Evolutionary conservation across 495 filamentous ascomycete species (phyloP).

Genomic region (Astrothelium subdiscretum): DNA sequence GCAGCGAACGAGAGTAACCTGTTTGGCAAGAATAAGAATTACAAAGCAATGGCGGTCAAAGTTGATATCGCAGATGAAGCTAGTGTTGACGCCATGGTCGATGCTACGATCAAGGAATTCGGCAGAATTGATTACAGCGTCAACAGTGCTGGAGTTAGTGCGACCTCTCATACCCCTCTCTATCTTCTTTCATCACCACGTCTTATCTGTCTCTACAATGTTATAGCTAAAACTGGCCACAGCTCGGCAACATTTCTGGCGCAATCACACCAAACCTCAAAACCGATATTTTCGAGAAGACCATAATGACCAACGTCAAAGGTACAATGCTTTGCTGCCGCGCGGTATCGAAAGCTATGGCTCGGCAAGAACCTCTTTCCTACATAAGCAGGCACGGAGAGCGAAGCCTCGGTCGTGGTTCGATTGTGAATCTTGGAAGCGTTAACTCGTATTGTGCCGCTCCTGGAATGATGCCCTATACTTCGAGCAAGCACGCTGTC

Average conservation of each 20-base stretch:
- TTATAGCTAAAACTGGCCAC: background rate
- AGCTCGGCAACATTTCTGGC: background rate
- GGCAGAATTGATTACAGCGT: slow-evolving; percentile 11
- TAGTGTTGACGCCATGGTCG: slow-evolving; percentile 5
- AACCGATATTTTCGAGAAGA: slow-evolving; percentile 6
- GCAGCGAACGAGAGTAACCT: slow-evolving; percentile 9
- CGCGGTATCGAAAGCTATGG: slow-evolving; percentile 8
- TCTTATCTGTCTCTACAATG: slow-evolving; percentile 7
- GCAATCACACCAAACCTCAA: background rate
- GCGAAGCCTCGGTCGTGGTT: slow-evolving; percentile 21
- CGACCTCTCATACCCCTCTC: background rate
- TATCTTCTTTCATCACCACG: background rate
- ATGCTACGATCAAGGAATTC: slow-evolving; percentile 3
- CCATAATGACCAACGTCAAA: slow-evolving; percentile 5
- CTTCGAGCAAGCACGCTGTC: slow-evolving; percentile 38
- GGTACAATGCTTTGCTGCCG: slow-evolving; percentile 9
- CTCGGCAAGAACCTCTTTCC: background rate
- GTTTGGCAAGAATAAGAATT: background rate
- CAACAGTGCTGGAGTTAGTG: slow-evolving; percentile 11
- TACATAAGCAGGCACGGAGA: background rate
- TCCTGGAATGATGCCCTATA: slow-evolving; percentile 31
- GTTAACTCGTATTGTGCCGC: slow-evolving; percentile 29
- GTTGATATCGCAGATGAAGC: background rate
- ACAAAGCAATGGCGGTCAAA: background rate
- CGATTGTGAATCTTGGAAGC: slow-evolving; percentile 39